Evolutionary conservation across 2,329 filamentous ascomycete species (phyloP).

Genomic region (Ophidiomyces ophidiicola): DNA sequence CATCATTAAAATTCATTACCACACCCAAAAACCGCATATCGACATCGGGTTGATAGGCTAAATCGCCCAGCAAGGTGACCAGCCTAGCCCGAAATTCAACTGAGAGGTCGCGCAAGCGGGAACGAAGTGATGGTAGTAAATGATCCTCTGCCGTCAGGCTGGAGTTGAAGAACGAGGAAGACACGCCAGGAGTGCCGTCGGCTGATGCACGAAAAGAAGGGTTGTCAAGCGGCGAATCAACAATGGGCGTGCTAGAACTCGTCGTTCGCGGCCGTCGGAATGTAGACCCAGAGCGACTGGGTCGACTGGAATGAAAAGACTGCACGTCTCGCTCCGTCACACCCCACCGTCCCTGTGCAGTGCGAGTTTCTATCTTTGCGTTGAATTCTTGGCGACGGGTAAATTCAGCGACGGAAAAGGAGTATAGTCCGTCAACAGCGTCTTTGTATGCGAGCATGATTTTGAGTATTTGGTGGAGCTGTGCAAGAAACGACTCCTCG

Average conservation of each 20-base stretch:
- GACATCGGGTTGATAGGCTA: conserved; percentile 84
- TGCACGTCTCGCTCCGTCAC: conserved; percentile 43
- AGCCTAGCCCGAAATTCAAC: conserved; percentile 65
- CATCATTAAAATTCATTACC: conserved; percentile 98
- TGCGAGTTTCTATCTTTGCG: conserved; percentile 56
- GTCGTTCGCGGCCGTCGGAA: conserved; percentile 16
- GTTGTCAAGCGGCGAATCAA: conserved; percentile 11
- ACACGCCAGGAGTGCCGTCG: conserved; percentile 7
- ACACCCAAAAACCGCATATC: conserved; percentile 94
- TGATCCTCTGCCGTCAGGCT: conserved; percentile 37
- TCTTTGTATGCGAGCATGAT: conserved; percentile 91
- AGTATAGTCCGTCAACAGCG: conserved; percentile 85
- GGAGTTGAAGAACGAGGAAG: conserved; percentile 3
- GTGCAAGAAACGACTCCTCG: conserved; percentile 73
- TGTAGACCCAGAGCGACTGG: conserved; percentile 19
- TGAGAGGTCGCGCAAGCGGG: conserved; percentile 59
- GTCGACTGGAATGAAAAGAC: conserved; percentile 14
- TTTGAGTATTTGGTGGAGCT: conserved; percentile 84
- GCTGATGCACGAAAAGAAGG: conserved; percentile 5
- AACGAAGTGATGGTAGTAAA: conserved; percentile 62
- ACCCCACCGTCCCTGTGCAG: conserved; percentile 53
- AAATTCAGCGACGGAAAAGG: conserved; percentile 88
- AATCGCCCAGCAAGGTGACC: conserved; percentile 71
- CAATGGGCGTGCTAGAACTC: conserved; percentile 19
- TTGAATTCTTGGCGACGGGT: conserved; percentile 77